Base-by-base conservation (phyloP, 2,329 filamentous ascomycete species). In the Xylaria sp. region DNA sequence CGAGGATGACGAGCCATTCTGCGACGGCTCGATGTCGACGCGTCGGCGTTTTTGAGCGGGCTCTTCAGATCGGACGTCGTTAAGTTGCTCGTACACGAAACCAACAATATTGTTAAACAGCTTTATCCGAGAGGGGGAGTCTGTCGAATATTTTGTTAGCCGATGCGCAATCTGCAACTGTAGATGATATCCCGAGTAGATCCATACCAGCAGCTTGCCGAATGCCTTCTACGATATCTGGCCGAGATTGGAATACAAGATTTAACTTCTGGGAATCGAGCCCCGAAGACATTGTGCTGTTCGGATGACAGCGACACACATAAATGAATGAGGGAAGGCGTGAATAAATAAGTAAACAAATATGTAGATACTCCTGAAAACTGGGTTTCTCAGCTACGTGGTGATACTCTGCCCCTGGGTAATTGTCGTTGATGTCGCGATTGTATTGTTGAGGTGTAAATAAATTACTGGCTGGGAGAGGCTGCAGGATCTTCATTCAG, bases 61-160 rank as follows among this genome's bases (percentile, higher is more conserved):
- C 69, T 84, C 82, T 59, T 76, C 65, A 20, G 64, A 27, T 38
- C 65, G 67, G 58, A 66, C 67, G 60, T 73, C 69, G 50, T 73
- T 71, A 11, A 84, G 72, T 61, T 82, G 81, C 31, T 84, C 81
- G 75, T 82, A 78, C 11, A 88, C 80, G 70, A 85, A 85, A 69
- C 66, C 78, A 60, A 82, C 81, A 61, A 89, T 88, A 54, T 83
- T 79, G 77, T 89, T 89, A 77, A 89, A 89, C 9, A 89, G 80
- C 22, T 79, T 73, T 29, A 86, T 76, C 38, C 82, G 80, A 6
- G 77, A 78, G 0, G 86, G 84, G 1, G 85, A 82, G 73, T 88
- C 86, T 87, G 70, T 5, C 4, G n/a, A 33, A 63, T 27, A 63
- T 20, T 15, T 60, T 6, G 42, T 55, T 39, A 65, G 63, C 42